These are phyloP conservation scores for Ramalina intermedia DNA, from an alignment of 495 filamentous ascomycete species.

Conservation along the genomic window DNA sequence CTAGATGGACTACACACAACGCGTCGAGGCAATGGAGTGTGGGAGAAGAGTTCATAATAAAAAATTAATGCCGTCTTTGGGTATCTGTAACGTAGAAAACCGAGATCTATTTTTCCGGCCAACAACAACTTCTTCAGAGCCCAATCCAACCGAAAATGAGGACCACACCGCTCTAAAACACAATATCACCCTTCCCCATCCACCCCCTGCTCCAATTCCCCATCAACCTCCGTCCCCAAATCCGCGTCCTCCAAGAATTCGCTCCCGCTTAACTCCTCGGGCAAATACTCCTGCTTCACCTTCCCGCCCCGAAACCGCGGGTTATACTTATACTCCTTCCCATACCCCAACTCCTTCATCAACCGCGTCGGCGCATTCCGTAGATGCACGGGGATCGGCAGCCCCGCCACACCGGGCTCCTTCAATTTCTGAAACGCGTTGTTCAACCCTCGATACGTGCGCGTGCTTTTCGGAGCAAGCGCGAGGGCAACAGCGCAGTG, in stretches of 20 bases:
- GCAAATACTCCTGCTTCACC: slow-evolving; percentile 82
- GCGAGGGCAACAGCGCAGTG: slow-evolving; percentile 77
- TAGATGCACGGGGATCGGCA: slow-evolving; percentile 76
- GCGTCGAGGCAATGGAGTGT: too few relatives aligned
- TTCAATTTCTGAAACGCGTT: slow-evolving; percentile 59
- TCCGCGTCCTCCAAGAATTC: slow-evolving; percentile 71
- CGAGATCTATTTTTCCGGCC: too few relatives aligned
- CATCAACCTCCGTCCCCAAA: slow-evolving; percentile 65
- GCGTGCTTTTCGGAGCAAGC: slow-evolving; percentile 68
- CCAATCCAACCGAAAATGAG: too few relatives aligned
- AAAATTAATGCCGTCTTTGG: too few relatives aligned
- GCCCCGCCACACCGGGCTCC: slow-evolving; percentile 63
- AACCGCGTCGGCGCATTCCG: slow-evolving; percentile 81
- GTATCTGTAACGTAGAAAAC: too few relatives aligned
- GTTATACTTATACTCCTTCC: slow-evolving; percentile 91
- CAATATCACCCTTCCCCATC: not conserved
- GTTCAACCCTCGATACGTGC: slow-evolving; percentile 69
- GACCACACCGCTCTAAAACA: too few relatives aligned
- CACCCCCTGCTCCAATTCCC: slow-evolving; percentile 24
- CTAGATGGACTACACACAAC: too few relatives aligned
- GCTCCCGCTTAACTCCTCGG: slow-evolving; percentile 50
- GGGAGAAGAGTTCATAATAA: too few relatives aligned
- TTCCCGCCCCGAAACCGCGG: slow-evolving; percentile 74
- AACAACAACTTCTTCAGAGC: too few relatives aligned
- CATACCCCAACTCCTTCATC: slow-evolving; percentile 78